Evolutionary conservation across 176 grass and related monocot genomes (phyloP).

Genomic region (Triticum monococcum): DNA sequence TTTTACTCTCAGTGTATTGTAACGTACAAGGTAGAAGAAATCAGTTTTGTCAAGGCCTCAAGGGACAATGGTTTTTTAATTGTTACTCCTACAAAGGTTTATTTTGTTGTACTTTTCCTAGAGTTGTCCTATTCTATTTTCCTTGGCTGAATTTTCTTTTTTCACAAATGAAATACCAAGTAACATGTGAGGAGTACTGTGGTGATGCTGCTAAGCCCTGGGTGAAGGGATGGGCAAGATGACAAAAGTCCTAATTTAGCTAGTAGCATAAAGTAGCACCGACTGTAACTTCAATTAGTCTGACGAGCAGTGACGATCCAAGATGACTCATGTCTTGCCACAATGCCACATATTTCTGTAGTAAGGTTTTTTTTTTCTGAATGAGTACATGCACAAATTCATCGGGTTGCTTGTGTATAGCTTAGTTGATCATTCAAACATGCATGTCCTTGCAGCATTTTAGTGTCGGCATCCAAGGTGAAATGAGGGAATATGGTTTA

Average conservation of each 20-base stretch:
- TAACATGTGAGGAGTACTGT: background rate
- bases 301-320: background rate
- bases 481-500: background rate
- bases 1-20: background rate
- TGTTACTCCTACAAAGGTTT: background rate
- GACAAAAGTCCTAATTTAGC: background rate
- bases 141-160: background rate
- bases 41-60: background rate
- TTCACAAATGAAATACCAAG: background rate
- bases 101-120: background rate
- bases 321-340: background rate
- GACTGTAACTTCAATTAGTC: background rate
- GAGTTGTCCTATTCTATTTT: background rate
- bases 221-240: background rate
- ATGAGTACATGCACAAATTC: background rate
- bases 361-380: constrained; percentile 11
- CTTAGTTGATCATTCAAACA: background rate
- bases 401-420: background rate
- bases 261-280: background rate
- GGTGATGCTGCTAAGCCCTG: background rate
- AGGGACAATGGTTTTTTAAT: too few species aligned
- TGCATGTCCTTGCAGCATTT: background rate
- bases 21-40: constrained; percentile 9
- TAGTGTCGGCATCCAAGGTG: background rate
- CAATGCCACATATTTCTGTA: background rate